Conservation (phyloP, 2,329 filamentous ascomycete genomes). For the Colletotrichum scovillei region DNA sequence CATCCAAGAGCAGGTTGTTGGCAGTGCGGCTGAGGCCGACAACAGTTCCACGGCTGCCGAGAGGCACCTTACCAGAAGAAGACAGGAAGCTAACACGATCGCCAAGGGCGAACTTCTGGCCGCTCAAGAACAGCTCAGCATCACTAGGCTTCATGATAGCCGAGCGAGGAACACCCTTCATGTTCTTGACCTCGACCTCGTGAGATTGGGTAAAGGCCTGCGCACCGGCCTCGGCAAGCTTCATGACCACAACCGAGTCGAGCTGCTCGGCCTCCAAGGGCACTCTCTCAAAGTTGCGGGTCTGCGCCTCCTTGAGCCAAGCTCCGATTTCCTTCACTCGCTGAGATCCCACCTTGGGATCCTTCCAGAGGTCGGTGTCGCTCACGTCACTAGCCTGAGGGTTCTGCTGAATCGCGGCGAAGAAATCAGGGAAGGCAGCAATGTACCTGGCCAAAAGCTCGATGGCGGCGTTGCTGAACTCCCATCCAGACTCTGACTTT, state of each 20-base stretch:
- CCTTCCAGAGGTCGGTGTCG: constrained; percentile 88
- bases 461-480: constrained; percentile 89
- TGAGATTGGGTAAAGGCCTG: constrained; percentile 62
- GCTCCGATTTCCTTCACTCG: constrained; percentile 94
- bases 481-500: constrained; percentile 89
- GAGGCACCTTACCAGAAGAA: constrained; percentile 93
- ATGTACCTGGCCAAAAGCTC: constrained; percentile 88
- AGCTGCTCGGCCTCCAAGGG: constrained; percentile 96
- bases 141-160: constrained; percentile 94
- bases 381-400: constrained; percentile 86
- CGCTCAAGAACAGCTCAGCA: constrained; percentile 90
- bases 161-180: constrained; percentile 85
- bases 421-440: constrained; percentile 94
- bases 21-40: constrained; percentile 92
- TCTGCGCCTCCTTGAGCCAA: constrained; percentile 93
- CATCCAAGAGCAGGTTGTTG: constrained; percentile 84
- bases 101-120: constrained; percentile 85
- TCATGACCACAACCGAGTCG: constrained; percentile 87
- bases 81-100: constrained; percentile 94
- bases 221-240: constrained; percentile 83
- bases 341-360: constrained; percentile 74
- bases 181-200: constrained; percentile 71
- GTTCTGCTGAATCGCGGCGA: constrained; percentile 86
- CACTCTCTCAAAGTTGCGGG: constrained; percentile 94
- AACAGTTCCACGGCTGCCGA: constrained; percentile 92